A percentile compares a stretch with the other conserved stretches of the same genome.
These are phyloP conservation scores for Exobasidium rhododendri DNA, from an alignment of 1,284 basidiomycete genomes.

Conservation along the genomic window DNA sequence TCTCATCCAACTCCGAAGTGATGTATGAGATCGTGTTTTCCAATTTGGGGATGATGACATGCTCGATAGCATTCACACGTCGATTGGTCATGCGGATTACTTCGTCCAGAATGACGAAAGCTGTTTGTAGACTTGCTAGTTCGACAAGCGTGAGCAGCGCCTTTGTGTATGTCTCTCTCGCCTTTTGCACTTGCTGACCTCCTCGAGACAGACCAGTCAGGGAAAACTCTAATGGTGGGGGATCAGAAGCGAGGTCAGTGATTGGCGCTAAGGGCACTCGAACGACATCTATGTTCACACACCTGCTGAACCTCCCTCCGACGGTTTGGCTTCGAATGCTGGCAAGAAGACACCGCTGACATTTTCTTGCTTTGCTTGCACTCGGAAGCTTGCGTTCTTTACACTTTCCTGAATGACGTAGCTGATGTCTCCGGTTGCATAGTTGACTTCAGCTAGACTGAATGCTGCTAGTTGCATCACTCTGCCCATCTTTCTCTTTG, in stretches of 20 bases:
- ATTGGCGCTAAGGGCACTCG: too few relatives aligned
- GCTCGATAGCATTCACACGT: conserved; percentile 97
- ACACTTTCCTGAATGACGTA: conserved; percentile 65
- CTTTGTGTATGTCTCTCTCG: conserved; percentile 93
- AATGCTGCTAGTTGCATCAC: conserved; percentile 98
- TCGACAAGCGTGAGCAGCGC: conserved; percentile 96
- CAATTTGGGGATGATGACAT: conserved; percentile 89
- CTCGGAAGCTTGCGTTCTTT: conserved; percentile 76
- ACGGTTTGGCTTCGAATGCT: conserved; percentile 65
- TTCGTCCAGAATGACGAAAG: conserved; percentile 97
- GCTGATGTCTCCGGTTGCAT: conserved; percentile 86
- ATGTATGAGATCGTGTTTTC: conserved; percentile 86
- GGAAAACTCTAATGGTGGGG: conserved; percentile 69
- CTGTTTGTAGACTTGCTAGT: conserved; percentile 85
- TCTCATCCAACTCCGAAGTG: conserved; percentile 51
- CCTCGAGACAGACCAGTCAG: conserved; percentile 95
- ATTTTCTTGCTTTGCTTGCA: conserved; percentile 95
- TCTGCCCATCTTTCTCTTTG: conserved; percentile 96
- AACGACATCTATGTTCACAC: too few relatives aligned
- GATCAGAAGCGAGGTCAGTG: neutral
- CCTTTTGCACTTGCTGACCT: conserved; percentile 90
- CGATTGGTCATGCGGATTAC: conserved; percentile 98
- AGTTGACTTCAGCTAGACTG: conserved; percentile 96
- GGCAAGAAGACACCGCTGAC: conserved; percentile 97
- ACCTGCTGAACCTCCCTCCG: conserved; percentile 7